Evolutionary conservation across 1,139 yeast species (phyloP).

Genomic region (Maudiozyma humilis): DNA sequence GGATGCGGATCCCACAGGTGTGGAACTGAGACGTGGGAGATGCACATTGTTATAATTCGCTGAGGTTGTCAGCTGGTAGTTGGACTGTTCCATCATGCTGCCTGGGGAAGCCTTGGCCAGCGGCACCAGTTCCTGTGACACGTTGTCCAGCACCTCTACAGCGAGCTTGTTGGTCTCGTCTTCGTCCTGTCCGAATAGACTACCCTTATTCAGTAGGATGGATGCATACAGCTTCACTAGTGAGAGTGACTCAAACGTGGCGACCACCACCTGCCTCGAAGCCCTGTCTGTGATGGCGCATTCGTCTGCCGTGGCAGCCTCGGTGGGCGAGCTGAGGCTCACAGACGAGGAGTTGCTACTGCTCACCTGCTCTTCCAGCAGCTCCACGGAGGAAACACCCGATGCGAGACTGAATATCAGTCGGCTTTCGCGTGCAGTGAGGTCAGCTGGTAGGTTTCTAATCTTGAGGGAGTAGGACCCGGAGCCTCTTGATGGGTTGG

Average conservation of each 20-base stretch:
- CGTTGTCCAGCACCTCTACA: constrained; percentile 40
- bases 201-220: constrained; percentile 50
- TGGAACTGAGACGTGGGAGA: constrained; percentile 1
- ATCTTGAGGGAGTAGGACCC: constrained; percentile 28
- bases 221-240: constrained; percentile 66
- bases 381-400: constrained; percentile 59
- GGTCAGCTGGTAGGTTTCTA: constrained; percentile 60
- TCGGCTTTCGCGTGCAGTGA: constrained; percentile 65
- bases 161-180: constrained; percentile 35
- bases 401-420: constrained; percentile 72
- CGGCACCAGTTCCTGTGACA: constrained; percentile 16
- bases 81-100: constrained; percentile 1
- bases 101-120: constrained; percentile 6
- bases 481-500: background rate
- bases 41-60: background rate
- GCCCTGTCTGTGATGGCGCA: background rate
- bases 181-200: constrained; percentile 52
- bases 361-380: constrained; percentile 20
- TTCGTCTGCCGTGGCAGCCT: background rate
- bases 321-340: background rate
- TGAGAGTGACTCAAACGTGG: constrained; percentile 53
- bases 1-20: constrained; percentile 3
- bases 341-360: background rate
- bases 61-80: constrained; percentile 8
- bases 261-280: constrained; percentile 37